These are phyloP conservation scores for Aspergillus brasiliensis DNA, from an alignment of 2,329 filamentous ascomycete species.

Conservation along the genomic window DNA sequence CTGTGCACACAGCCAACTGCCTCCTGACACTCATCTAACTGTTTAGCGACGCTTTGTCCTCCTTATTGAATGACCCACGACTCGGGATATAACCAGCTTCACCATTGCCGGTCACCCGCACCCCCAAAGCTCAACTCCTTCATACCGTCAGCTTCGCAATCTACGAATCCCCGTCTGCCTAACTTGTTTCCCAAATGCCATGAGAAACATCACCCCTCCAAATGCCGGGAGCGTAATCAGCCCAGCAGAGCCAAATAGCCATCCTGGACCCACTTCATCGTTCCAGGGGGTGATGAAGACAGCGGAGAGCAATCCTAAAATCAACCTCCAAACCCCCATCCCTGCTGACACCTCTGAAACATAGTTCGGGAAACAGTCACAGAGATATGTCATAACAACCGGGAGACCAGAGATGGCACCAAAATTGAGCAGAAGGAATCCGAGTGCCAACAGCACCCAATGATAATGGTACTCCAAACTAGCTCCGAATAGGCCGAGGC, in stretches of 20 bases:
- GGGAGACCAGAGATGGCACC: constrained; percentile 32
- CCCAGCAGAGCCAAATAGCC: neutral
- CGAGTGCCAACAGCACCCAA: constrained; percentile 45
- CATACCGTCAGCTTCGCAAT: neutral
- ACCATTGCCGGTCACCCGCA: too few relatives aligned
- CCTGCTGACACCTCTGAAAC: neutral
- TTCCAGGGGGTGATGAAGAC: neutral
- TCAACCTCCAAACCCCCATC: neutral
- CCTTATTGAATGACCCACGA: too few relatives aligned
- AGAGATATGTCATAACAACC: constrained; percentile 29
- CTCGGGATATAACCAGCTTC: too few relatives aligned
- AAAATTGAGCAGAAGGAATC: constrained; percentile 45
- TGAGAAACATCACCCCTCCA: neutral
- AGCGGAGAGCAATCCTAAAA: neutral
- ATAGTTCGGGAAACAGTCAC: constrained; percentile 36
- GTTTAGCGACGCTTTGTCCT: too few relatives aligned
- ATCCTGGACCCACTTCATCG: neutral
- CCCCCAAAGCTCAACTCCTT: too few relatives aligned
- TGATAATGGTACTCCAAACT: constrained; percentile 45
- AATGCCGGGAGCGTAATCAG: neutral
- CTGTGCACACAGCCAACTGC: too few relatives aligned
- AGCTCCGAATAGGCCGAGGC: constrained; percentile 40
- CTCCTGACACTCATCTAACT: too few relatives aligned
- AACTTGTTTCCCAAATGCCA: neutral
- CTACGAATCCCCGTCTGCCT: neutral